Base-by-base conservation (phyloP, 2,329 filamentous ascomycete species). In the Fusarium oligoseptatum region DNA sequence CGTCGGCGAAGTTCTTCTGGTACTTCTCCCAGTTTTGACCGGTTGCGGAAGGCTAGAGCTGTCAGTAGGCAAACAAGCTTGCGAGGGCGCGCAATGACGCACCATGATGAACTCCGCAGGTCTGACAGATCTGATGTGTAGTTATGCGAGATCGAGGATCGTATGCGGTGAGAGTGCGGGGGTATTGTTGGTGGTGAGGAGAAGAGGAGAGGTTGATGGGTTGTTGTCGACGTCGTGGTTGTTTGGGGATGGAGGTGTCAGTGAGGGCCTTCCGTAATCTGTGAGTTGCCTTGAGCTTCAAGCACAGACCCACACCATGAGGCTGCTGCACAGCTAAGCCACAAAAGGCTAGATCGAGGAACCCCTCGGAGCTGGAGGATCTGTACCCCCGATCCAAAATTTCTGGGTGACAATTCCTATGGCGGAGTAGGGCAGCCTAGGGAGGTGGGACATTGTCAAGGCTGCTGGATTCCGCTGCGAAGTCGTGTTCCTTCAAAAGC, bases 21-120 rank as follows among this genome's bases (percentile, higher is more conserved):
- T 98, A 98, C 88, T 98, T 98, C 90, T 99, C 97, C 97, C 97
- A 99, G 90, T 91, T 94, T 85, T 90, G 87, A 83, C 97, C 97
- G 81, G 93, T 97, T 85, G 97, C 96, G 88, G 94, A 96, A 89
- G 95, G 95, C 95, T 98, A 91, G 69, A 27, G 50, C 22, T 43
- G 74, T 82, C 74, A 82, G 77, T 73, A 71, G 41, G 64, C 65
- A 36, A 68, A 55, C 60, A 50, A 67, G 43, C 39, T 63, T 71
- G 39, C 29, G 55, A 57, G 63, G 58, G 64, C 65, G 57, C 34
- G 61, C 39, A 56, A 61, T 60, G 70, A 73, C 84, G 79, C 74
- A 87, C 85, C 85, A 87, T 87, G 78, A 77, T 85, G 82, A 74
- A 80, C 77, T 79, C 79, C 80, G 79, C 80, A 67, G 77, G 69